Conservation (phyloP, 306 rosid species). For the Potentilla sterilis region DNA sequence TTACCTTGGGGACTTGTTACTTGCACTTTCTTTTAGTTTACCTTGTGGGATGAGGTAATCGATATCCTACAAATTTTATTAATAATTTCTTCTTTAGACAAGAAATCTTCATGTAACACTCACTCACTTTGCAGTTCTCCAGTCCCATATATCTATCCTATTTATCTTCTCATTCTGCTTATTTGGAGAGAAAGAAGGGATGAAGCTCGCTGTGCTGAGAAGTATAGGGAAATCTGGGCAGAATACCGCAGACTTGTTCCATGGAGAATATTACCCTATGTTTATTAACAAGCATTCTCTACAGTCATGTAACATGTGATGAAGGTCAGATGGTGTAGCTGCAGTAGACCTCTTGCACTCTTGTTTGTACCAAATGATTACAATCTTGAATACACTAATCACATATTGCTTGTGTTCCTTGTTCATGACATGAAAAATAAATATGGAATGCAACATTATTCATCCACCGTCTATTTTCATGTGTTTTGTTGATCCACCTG, state of each 20-base stretch:
- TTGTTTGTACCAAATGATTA: conserved; percentile 7
- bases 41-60: conserved; percentile 91
- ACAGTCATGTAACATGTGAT: background rate
- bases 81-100: background rate
- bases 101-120: conserved; percentile 9
- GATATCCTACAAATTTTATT: conserved; percentile 14
- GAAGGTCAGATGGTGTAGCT: background rate
- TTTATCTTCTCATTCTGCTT: conserved; percentile 86
- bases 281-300: conserved; percentile 33
- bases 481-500: background rate
- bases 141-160: conserved; percentile 88
- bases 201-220: conserved; percentile 89
- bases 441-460: background rate
- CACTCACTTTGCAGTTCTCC: conserved; percentile 69
- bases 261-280: conserved; percentile 88
- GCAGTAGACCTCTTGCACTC: background rate
- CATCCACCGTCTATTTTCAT: background rate
- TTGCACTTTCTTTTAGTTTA: conserved; percentile 90
- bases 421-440: background rate
- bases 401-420: background rate
- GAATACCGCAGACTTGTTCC: conserved; percentile 76
- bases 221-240: conserved; percentile 78
- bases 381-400: background rate
- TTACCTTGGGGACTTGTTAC: conserved; percentile 91
- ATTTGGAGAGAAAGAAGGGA: conserved; percentile 94